A percentile compares a stretch with the other conserved stretches of the same genome.
phyloP scores from a whole-genome alignment of 768 basidiomycete genomes.

The Mycena pura region DNA sequence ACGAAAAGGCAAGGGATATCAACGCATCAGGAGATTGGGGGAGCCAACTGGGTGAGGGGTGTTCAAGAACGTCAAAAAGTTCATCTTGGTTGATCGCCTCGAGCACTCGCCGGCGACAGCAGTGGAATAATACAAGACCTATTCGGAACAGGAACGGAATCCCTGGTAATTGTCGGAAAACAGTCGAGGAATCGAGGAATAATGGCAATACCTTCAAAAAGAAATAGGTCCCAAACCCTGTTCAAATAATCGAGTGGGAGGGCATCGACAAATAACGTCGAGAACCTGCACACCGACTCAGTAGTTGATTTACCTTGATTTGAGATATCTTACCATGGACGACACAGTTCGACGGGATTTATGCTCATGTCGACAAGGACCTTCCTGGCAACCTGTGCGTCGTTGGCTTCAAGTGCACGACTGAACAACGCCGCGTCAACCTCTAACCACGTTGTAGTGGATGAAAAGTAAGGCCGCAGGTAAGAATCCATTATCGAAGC shows the following conservation, averaged over 20 bases:
- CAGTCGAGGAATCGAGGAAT: background rate
- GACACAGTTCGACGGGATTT: constrained; percentile 60
- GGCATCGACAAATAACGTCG: constrained; percentile 70
- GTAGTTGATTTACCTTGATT: background rate
- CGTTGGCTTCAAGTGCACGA: constrained; percentile 69
- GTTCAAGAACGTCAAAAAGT: constrained; percentile 55
- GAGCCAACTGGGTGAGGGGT: constrained; percentile 58
- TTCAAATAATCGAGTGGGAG: constrained; percentile 71
- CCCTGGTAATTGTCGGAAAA: constrained; percentile 47
- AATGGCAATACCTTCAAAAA: constrained; percentile 70
- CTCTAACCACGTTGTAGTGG: constrained; percentile 67
- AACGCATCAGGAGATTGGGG: constrained; percentile 68
- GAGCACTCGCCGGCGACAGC: constrained; percentile 65
- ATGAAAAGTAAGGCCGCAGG: constrained; percentile 78
- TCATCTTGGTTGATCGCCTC: constrained; percentile 54
- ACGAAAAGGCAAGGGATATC: constrained; percentile 62
- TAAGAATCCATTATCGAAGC: constrained; percentile 86
- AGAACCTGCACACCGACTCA: constrained; percentile 59
- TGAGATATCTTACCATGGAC: constrained; percentile 60
- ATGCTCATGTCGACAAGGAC: constrained; percentile 71
- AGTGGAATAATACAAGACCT: constrained; percentile 67
- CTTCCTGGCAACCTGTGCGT: constrained; percentile 66
- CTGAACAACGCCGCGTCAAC: constrained; percentile 78
- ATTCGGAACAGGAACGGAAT: constrained; percentile 78
- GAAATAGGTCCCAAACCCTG: constrained; percentile 83